Base-by-base conservation (phyloP, 1,139 yeast genomes). In the Diutina scorzettiae region DNA sequence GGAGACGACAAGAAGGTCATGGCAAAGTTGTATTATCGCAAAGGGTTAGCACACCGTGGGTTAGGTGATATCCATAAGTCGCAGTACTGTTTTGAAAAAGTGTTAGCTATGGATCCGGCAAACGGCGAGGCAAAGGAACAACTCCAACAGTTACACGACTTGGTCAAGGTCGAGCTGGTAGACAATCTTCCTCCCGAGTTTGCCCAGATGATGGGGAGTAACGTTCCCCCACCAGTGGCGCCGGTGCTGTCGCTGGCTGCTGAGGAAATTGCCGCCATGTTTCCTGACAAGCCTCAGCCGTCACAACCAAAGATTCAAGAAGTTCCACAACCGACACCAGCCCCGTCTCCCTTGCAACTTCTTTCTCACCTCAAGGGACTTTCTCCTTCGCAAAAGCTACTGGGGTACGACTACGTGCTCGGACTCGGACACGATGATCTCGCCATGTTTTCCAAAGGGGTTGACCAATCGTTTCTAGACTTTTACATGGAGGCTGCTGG, bases 391-490 rank as follows among this genome's bases (percentile, higher is more conserved):
- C 42, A 62, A 32, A 63, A 59, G 47, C 45, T 43, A 2, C 49
- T 59, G 7, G 71, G 73, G 0, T 72, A 72, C 47, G 44, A 52
- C 17, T 73, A 65, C 47, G 62, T 76, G 7, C 53, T 75, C 12
- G 44, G 49, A 1, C 45, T 75, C 1, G 50, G 62, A 2, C 48
- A 63, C 0, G 43, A 47, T 0, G 58, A 60, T 8, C 43, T 47
- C 7, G 21, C 51, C 1, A 53, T 54, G 1, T 52, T 76, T 2
- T 76, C 74, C 47, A 51, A 56, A 2, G 85, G 85, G 1, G 57
- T 81, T 1, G 89, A 81, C 45, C 57, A 74, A 0, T 76, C 73
- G 16, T 69, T 75, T 44, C 56, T 81, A 14, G 69, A 68, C 23
- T 74, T 77, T 48, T 65, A 67, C 42, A 47, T 79, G 11, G 76